phyloP scores from a whole-genome alignment of 768 basidiomycete species.

The Amanita pallidorosea region DNA sequence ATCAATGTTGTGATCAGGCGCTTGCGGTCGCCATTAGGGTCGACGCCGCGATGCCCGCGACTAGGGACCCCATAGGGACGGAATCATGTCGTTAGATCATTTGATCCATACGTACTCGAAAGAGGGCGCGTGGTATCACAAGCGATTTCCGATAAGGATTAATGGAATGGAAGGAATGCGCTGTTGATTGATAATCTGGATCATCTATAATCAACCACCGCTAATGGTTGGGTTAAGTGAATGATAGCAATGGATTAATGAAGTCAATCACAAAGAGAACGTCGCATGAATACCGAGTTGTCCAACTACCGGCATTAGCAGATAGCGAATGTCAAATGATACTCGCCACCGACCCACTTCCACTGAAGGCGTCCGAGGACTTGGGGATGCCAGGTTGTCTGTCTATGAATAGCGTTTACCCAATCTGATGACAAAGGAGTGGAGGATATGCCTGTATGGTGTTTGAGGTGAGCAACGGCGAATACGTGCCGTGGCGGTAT shows the following conservation, averaged over 20 bases:
- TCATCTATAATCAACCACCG: background rate
- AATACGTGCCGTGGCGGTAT: background rate
- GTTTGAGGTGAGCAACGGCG: background rate
- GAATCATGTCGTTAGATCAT: too few species aligned
- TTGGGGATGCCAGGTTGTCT: background rate
- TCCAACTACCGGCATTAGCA: too few species aligned
- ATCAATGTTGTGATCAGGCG: too few species aligned
- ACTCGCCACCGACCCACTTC: background rate
- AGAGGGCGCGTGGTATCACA: background rate
- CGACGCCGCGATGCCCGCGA: too few species aligned
- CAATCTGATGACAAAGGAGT: background rate
- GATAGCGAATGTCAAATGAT: background rate
- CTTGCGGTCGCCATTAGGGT: too few species aligned
- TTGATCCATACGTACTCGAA: background rate
- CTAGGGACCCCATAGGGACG: too few species aligned
- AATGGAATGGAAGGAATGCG: background rate
- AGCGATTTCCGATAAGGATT: background rate
- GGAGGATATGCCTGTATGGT: background rate
- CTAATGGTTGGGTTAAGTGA: background rate
- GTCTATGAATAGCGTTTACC: background rate
- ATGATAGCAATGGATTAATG: background rate
- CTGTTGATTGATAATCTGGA: background rate
- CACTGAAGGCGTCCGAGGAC: background rate
- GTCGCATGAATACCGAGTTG: background rate
- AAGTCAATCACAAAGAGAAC: background rate